Evolutionary conservation across 2,329 filamentous ascomycete species (phyloP).

Genomic region (Aaosphaeria pasadenensis): DNA sequence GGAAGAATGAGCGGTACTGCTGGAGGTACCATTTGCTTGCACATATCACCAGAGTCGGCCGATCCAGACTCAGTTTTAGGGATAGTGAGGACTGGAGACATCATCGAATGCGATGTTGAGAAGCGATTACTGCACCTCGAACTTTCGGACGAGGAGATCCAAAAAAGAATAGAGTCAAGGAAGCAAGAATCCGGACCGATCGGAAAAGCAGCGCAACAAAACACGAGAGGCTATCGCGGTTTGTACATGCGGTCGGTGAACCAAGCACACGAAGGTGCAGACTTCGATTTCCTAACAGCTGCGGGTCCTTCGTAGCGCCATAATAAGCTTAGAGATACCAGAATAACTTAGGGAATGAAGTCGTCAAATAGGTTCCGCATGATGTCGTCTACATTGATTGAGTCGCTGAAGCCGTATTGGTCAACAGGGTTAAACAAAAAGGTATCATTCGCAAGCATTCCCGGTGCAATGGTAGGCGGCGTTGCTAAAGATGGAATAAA

Average conservation of each 20-base stretch:
- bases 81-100: conserved; percentile 46
- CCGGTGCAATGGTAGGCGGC: neutral
- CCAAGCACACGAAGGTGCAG: conserved; percentile 56
- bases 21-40: conserved; percentile 53
- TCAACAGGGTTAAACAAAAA: neutral
- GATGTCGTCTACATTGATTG: conserved; percentile 3
- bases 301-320: conserved; percentile 6
- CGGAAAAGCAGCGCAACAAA: conserved; percentile 21
- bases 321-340: neutral
- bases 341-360: conserved; percentile 3
- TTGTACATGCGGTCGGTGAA: conserved; percentile 60
- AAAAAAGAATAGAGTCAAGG: conserved; percentile 34
- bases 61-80: conserved; percentile 48
- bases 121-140: conserved; percentile 41
- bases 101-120: conserved; percentile 47
- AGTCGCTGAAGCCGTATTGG: neutral
- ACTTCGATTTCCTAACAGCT: conserved; percentile 59
- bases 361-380: conserved; percentile 8
- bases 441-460: neutral
- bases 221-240: conserved; percentile 54
- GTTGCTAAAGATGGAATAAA: neutral
- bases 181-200: conserved; percentile 21
- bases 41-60: conserved; percentile 53
- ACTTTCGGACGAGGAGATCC: conserved; percentile 42
- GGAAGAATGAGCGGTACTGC: conserved; percentile 56